Evolutionary conservation across 495 filamentous ascomycete genomes (phyloP).

Genomic region (Talaromyces stipitatus): DNA sequence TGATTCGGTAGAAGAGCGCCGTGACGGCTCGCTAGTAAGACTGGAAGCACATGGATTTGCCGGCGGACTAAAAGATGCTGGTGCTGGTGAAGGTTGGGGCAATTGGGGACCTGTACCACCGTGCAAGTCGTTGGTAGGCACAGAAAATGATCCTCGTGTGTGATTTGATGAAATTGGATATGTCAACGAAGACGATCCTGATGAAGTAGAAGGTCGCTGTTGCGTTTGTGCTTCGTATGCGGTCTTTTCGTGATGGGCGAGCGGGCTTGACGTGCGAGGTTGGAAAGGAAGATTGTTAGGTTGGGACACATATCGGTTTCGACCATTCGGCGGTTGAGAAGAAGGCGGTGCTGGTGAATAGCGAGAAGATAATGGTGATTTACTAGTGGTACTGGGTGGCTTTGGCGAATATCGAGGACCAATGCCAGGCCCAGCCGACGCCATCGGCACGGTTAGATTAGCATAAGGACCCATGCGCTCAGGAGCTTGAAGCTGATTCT

Average conservation of each 20-base stretch:
- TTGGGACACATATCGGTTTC: constrained; percentile 44
- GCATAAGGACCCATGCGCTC: constrained; percentile 61
- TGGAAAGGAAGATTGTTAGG: constrained; percentile 59
- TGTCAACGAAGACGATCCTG: constrained; percentile 12
- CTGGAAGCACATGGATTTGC: constrained; percentile 6
- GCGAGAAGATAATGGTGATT: constrained; percentile 26
- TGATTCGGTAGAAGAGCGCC: background rate
- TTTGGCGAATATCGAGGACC: constrained; percentile 33
- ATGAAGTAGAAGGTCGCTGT: constrained; percentile 19
- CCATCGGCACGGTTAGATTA: constrained; percentile 24
- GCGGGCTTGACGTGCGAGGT: constrained; percentile 77
- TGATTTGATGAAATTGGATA: constrained; percentile 3
- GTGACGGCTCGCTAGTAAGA: background rate
- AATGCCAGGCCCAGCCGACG: constrained; percentile 29
- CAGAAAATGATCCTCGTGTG: background rate
- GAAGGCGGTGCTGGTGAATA: constrained; percentile 43
- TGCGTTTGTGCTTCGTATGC: constrained; percentile 27
- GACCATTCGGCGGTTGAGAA: constrained; percentile 39
- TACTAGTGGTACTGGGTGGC: constrained; percentile 25
- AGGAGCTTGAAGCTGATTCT: constrained; percentile 40
- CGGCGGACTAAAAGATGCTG: background rate
- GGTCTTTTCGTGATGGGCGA: constrained; percentile 54
- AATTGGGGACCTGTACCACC: background rate
- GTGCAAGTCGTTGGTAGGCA: background rate
- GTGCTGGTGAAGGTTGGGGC: background rate